phyloP scores from a whole-genome alignment of 495 filamentous ascomycete species.

The Penicillium argentinense region DNA sequence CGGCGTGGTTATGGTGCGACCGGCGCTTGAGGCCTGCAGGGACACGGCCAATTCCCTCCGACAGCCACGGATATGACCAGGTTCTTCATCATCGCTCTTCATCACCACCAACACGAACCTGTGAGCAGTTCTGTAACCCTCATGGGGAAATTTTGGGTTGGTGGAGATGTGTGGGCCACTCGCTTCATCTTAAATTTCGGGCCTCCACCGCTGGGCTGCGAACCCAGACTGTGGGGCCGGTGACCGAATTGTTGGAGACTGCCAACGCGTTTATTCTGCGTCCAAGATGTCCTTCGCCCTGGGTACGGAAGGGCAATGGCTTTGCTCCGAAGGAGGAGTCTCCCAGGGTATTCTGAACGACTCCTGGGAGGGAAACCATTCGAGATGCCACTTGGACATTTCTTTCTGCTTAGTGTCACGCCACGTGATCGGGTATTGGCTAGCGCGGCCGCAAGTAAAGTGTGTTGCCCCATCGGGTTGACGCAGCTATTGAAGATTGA shows the following conservation, averaged over 20 bases:
- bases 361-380: too few relatives aligned
- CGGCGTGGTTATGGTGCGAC: slow-evolving; percentile 18
- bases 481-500: neutral
- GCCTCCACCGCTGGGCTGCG: neutral
- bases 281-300: too few relatives aligned
- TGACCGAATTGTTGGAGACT: neutral
- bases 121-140: slow-evolving; percentile 1
- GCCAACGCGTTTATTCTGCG: too few relatives aligned
- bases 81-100: neutral
- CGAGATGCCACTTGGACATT: too few relatives aligned
- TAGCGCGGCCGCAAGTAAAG: neutral
- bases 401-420: neutral
- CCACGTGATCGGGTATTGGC: neutral
- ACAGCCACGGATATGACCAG: neutral
- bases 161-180: neutral
- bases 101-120: slow-evolving; percentile 1
- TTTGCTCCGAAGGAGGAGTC: neutral
- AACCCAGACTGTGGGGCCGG: neutral
- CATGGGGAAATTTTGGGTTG: neutral
- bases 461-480: neutral
- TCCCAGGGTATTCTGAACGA: too few relatives aligned
- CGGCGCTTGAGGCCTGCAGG: slow-evolving; percentile 18
- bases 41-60: slow-evolving; percentile 1
- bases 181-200: neutral
- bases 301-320: too few relatives aligned